Conservation (phyloP, 2,329 filamentous ascomycete genomes). For the Aspergillus pseudoglaucus region DNA sequence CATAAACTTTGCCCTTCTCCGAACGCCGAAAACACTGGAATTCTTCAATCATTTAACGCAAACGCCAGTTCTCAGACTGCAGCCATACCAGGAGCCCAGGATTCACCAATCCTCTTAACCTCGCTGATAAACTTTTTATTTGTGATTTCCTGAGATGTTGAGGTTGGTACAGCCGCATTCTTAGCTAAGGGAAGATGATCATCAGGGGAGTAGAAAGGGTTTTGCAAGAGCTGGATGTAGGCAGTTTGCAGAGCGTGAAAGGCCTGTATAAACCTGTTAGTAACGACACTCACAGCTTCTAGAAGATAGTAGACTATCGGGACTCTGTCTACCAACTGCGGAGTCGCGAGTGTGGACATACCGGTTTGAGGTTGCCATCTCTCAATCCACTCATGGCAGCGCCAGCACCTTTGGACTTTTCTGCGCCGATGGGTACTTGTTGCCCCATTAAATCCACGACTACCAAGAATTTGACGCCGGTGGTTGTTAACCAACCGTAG, state of each 20-base stretch:
- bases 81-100: constrained; percentile 69
- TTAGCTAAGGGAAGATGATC: constrained; percentile 61
- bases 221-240: constrained; percentile 81
- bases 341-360: constrained; percentile 33
- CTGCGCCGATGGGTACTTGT: constrained; percentile 32
- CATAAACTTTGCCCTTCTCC: too few relatives aligned
- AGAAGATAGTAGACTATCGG: constrained; percentile 1
- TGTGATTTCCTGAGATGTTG: constrained; percentile 61
- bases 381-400: constrained; percentile 58
- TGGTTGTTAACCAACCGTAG: constrained; percentile 96
- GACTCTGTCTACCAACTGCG: too few relatives aligned
- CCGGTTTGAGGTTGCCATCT: constrained; percentile 81
- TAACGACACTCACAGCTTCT: neutral
- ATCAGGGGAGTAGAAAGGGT: constrained; percentile 91
- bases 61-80: constrained; percentile 50
- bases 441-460: constrained; percentile 85
- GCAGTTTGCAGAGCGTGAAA: constrained; percentile 91
- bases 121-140: constrained; percentile 76
- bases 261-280: constrained; percentile 45
- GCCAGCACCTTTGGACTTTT: constrained; percentile 26
- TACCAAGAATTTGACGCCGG: constrained; percentile 81
- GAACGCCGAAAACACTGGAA: too few relatives aligned
- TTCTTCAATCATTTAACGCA: too few relatives aligned
- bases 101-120: constrained; percentile 76
- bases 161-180: constrained; percentile 34